Percentiles rank a stretch among this genome's conserved stretches.
Conservation (phyloP, 805 yeast genomes). For the Ogataea thermomethanolica region DNA sequence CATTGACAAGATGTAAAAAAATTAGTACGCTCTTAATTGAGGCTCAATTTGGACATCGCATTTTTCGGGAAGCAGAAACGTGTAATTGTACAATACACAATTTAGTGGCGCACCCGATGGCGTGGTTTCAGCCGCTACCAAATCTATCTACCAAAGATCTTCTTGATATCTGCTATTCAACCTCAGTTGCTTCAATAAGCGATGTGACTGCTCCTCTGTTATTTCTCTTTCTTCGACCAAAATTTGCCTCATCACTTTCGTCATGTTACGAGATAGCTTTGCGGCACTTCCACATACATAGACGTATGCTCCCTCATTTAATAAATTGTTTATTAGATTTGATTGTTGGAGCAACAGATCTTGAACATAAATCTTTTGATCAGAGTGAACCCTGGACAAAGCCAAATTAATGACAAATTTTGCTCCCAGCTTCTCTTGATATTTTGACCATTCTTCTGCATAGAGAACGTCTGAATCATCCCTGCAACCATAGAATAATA, state of each 20-base stretch:
- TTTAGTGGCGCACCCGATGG: no score
- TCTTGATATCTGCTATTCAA: constrained; percentile 86
- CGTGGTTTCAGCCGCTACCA: neutral
- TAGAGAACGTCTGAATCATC: constrained; percentile 66
- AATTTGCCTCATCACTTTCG: constrained; percentile 57
- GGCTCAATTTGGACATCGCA: constrained; percentile 2
- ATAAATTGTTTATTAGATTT: constrained; percentile 47
- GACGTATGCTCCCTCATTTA: constrained; percentile 63
- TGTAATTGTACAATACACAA: neutral
- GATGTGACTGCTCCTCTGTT: constrained; percentile 59
- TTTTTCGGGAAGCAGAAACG: neutral
- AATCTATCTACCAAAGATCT: constrained; percentile 79
- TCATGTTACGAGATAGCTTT: constrained; percentile 89
- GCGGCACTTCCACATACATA: constrained; percentile 96
- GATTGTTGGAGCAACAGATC: constrained; percentile 30
- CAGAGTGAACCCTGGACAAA: constrained; percentile 60
- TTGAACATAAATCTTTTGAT: constrained; percentile 20
- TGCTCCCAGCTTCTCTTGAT: constrained; percentile 47
- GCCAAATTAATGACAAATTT: constrained; percentile 69
- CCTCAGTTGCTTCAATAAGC: constrained; percentile 66
- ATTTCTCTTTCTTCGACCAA: constrained; percentile 36
- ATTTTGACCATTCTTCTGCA: constrained; percentile 76
- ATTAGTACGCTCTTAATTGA: constrained; percentile 3
- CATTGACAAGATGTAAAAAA: neutral
- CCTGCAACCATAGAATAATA: constrained; percentile 86